These are phyloP conservation scores for Ascomycota sp. DNA, from an alignment of 2,329 filamentous ascomycete genomes.

Conservation along the genomic window DNA sequence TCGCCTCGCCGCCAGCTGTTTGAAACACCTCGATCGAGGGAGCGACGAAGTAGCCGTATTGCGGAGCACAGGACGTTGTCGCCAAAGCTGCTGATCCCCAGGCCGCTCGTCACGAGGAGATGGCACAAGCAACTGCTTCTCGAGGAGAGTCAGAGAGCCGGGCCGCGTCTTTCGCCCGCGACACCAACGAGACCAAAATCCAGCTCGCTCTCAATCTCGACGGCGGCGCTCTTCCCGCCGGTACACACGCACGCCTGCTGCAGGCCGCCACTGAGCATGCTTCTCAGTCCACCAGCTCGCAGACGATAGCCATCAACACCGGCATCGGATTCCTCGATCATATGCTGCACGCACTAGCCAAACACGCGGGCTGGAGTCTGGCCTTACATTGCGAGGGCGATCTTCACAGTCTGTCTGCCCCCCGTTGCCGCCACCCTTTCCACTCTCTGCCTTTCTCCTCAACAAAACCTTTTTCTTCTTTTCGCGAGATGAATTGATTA, in stretches of 20 bases:
- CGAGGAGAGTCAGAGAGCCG: conserved; percentile 17
- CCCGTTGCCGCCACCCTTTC: background rate
- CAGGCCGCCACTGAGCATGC: conserved; percentile 46
- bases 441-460: background rate
- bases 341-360: conserved; percentile 92
- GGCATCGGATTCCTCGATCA: conserved; percentile 97
- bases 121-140: background rate
- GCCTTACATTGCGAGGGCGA: conserved; percentile 70
- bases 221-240: conserved; percentile 55
- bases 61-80: too few relatives aligned
- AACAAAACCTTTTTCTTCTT: too few relatives aligned
- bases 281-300: conserved; percentile 62
- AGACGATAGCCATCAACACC: conserved; percentile 73
- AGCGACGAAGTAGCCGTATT: too few relatives aligned
- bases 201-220: conserved; percentile 83
- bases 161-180: conserved; percentile 60
- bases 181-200: conserved; percentile 97
- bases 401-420: conserved; percentile 50
- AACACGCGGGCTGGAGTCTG: conserved; percentile 89
- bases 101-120: background rate
- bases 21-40: too few relatives aligned
- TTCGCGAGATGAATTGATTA: too few relatives aligned
- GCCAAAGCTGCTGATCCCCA: too few relatives aligned
- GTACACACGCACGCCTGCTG: conserved; percentile 35
- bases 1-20: too few relatives aligned